phyloP scores from a whole-genome alignment of 2,329 filamentous ascomycete genomes.

The Fusarium nisikadoi region DNA sequence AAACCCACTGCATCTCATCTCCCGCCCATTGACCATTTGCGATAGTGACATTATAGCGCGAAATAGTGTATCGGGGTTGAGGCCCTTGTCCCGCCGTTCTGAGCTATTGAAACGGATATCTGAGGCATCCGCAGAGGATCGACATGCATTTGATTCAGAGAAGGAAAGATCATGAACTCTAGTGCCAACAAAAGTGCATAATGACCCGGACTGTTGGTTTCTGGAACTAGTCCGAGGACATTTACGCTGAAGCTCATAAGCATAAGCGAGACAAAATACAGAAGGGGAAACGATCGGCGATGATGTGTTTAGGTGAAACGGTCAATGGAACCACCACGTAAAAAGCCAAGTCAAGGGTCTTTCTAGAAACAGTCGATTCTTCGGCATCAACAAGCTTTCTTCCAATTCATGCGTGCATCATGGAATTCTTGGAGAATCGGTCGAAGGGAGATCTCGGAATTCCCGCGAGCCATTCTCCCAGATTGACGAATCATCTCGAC shows the following conservation, averaged over 20 bases:
- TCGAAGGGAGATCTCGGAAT: slow-evolving; percentile 22
- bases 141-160: not conserved
- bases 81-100: not conserved
- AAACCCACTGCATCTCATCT: slow-evolving; percentile 2
- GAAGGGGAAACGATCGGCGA: not conserved
- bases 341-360: not conserved
- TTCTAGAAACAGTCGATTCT: slow-evolving; percentile 1
- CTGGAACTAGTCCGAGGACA: not conserved
- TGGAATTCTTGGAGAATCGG: slow-evolving; percentile 12
- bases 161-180: not conserved
- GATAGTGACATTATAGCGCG: not conserved
- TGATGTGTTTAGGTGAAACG: not conserved
- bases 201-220: not conserved
- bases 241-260: not conserved
- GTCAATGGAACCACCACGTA: not conserved
- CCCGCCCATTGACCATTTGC: slow-evolving; percentile 1
- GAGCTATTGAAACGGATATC: not conserved
- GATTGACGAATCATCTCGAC: slow-evolving; percentile 4
- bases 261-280: not conserved
- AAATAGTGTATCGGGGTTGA: not conserved
- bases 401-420: not conserved
- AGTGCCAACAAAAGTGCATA: not conserved
- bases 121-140: slow-evolving; percentile 1
- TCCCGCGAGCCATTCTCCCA: not conserved
- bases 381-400: not conserved